A percentile compares a stretch with the other conserved stretches of the same genome.
Evolutionary conservation across 192 early-diverging fungal genomes (phyloP).

Genomic region (Cetraspora pellucida): DNA sequence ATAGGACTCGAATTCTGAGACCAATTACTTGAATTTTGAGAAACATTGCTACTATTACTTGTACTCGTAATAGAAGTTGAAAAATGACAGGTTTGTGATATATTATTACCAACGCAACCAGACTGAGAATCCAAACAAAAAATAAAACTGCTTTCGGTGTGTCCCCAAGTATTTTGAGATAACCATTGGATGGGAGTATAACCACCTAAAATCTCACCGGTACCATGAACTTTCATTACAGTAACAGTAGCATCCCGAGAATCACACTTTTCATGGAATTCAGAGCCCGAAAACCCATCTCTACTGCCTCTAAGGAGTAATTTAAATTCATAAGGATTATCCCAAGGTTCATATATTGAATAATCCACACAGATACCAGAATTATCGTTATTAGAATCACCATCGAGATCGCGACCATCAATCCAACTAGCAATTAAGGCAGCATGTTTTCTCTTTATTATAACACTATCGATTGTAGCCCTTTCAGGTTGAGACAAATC

Average conservation of each 20-base stretch:
- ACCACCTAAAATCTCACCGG: constrained; percentile 15
- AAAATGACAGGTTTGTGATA: background rate
- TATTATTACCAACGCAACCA: no score
- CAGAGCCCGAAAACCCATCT: constrained; percentile 6
- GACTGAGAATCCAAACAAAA: background rate
- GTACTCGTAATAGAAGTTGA: background rate
- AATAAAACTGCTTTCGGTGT: constrained; percentile 21
- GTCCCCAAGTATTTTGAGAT: background rate
- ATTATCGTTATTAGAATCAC: background rate
- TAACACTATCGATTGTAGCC: background rate
- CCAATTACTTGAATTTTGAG: background rate
- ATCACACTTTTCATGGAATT: constrained; percentile 25
- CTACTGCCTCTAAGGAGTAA: constrained; percentile 21
- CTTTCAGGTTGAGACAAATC: background rate
- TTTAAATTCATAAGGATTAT: constrained; percentile 29
- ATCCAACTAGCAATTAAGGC: constrained; percentile 28
- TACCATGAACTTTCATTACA: constrained; percentile 16
- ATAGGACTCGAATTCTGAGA: background rate
- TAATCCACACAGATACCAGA: background rate
- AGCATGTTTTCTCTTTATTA: constrained; percentile 22
- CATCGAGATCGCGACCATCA: background rate
- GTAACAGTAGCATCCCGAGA: background rate
- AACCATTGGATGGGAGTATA: constrained; percentile 10
- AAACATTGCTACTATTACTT: background rate
- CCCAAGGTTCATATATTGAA: background rate